phyloP scores from a whole-genome alignment of 1,284 basidiomycete genomes.

The Ustilago nuda region DNA sequence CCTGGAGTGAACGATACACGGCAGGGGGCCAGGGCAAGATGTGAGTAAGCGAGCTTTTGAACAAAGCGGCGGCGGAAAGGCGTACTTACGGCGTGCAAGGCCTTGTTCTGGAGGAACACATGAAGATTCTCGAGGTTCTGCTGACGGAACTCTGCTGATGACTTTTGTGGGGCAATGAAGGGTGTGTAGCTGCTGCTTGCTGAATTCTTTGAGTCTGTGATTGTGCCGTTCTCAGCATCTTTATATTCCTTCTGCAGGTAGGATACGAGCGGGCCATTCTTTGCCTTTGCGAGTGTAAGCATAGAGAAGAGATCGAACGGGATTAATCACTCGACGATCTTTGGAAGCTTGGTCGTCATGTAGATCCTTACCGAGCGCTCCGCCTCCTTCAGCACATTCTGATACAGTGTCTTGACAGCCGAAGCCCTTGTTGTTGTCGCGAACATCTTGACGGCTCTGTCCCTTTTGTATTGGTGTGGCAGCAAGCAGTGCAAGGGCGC shows the following conservation, averaged over 20 bases:
- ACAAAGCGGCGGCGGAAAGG: slow-evolving; percentile 17
- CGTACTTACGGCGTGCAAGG: slow-evolving; percentile 73
- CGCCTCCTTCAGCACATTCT: slow-evolving; percentile 34
- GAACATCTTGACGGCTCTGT: slow-evolving; percentile 19
- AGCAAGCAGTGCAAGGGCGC: neutral
- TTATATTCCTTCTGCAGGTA: slow-evolving; percentile 39
- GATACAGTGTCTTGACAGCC: slow-evolving; percentile 33
- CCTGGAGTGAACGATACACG: slow-evolving; percentile 75
- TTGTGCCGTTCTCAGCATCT: slow-evolving; percentile 6
- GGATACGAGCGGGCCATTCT: slow-evolving; percentile 34
- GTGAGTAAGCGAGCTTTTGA: slow-evolving; percentile 4
- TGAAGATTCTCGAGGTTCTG: slow-evolving; percentile 74
- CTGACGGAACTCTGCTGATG: slow-evolving; percentile 25
- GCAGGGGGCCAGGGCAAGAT: slow-evolving; percentile 3
- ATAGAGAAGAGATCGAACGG: neutral
- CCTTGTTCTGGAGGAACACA: slow-evolving; percentile 79
- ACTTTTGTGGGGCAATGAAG: slow-evolving; percentile 33
- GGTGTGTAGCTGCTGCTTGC: slow-evolving; percentile 22
- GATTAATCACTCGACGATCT: too few species aligned
- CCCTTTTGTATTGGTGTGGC: neutral
- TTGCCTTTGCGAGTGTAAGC: slow-evolving; percentile 12
- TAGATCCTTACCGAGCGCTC: slow-evolving; percentile 27
- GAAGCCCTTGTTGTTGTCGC: slow-evolving; percentile 30
- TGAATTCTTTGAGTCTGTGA: neutral
- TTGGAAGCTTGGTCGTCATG: neutral